These are phyloP conservation scores for Wickerhamomyces sp. DNA, from an alignment of 1,139 yeast species.

Conservation along the genomic window DNA sequence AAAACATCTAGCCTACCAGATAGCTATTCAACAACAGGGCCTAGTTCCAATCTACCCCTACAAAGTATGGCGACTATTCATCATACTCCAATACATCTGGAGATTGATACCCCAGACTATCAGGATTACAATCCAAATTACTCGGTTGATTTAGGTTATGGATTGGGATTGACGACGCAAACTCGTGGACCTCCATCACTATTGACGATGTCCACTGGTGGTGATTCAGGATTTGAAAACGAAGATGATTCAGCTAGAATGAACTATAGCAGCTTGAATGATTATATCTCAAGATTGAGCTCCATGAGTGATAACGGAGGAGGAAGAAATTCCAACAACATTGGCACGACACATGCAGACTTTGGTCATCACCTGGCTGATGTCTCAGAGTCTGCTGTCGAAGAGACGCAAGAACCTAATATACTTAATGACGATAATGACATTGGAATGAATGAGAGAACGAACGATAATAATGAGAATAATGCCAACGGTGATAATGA, in stretches of 20 bases:
- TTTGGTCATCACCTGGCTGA: background rate
- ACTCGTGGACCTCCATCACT: slow-evolving; percentile 23
- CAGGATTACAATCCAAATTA: slow-evolving; percentile 8
- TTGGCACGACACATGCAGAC: background rate
- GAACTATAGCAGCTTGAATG: slow-evolving; percentile 8
- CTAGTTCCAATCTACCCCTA: background rate
- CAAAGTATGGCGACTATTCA: background rate
- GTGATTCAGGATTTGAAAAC: slow-evolving; percentile 6
- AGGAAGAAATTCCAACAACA: background rate
- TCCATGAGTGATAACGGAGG: slow-evolving; percentile 4
- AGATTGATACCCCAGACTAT: background rate
- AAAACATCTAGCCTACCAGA: slow-evolving; percentile 14
- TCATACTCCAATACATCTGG: background rate
- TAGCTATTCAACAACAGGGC: slow-evolving; percentile 5
- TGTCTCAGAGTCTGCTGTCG: background rate
- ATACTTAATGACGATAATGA: background rate
- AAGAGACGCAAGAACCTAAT: background rate
- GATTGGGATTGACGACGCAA: slow-evolving; percentile 17
- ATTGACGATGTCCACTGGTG: slow-evolving; percentile 15
- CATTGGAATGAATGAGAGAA: background rate
- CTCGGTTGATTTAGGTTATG: slow-evolving; percentile 22
- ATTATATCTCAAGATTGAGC: slow-evolving; percentile 14
- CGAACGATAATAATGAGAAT: background rate
- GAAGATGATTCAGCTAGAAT: background rate
- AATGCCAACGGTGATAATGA: background rate